Base-by-base conservation (phyloP, 2,329 filamentous ascomycete species). In the Gaeumannomyces sp. region DNA sequence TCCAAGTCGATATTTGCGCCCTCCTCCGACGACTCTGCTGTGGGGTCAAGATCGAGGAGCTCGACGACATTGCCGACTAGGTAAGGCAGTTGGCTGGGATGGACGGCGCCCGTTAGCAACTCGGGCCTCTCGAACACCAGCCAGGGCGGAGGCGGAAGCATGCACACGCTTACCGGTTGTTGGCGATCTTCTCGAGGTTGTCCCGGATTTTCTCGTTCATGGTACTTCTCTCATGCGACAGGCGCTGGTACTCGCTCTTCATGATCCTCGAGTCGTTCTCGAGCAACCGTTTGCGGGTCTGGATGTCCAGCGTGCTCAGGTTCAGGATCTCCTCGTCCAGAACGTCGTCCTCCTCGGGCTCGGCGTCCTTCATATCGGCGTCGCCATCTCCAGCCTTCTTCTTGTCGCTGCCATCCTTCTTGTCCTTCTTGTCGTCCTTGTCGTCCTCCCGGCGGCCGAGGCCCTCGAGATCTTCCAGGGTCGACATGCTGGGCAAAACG, bases 151-250 rank as follows among this genome's bases (percentile, higher is more conserved):
- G 28, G 16, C 10, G 16, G 38, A 59, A 25, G 50, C 58, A 59
- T 31, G 45, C 2, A 58, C 45, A 64, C 60, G 71, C 83, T 70
- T 81, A 96, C 93, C 93, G 87, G 83, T 99, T 99, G 80, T 99
- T 98, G 71, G 96, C 93, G 73, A 99, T 99, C 86, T 99, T 99
- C 71, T 99, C 96, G 73, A 92, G 81, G 74, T 99, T 99, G 76
- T 99, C 95, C 84, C 97, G 98, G 78, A 99, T 98, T 83, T 97
- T 98, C 78, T 98, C 94, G 66, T 89, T 88, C 95, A 99, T 99
- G 61, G 92, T 89, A 62, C 90, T 88, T 81, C 97, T 97, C 80
- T 99, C 95, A 73, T 99, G 95, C 72, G 90, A 90, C 80, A 99
- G 83, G 71, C 95, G 89, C 76, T 97, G 93, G 72, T 88, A 93